Evolutionary conservation across 2,329 filamentous ascomycete species (phyloP).

Genomic region (Pseudocercospora vitis): DNA sequence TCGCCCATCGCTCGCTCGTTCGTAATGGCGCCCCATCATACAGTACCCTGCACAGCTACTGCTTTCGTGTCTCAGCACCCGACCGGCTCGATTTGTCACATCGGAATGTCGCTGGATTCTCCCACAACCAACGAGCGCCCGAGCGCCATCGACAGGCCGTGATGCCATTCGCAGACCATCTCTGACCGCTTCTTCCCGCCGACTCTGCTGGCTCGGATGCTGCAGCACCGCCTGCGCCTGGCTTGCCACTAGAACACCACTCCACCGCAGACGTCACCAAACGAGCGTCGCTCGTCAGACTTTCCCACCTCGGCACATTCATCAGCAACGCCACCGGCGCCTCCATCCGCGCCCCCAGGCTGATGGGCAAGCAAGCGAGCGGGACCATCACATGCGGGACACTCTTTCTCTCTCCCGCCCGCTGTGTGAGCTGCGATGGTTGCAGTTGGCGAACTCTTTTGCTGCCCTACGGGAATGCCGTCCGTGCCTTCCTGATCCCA

Average conservation of each 20-base stretch:
- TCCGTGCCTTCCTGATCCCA: neutral
- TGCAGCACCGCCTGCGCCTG: conserved; percentile 5
- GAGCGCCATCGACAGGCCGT: neutral
- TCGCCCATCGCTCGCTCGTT: conserved; percentile 12
- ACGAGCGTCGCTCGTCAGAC: neutral
- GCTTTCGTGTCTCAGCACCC: conserved; percentile 12
- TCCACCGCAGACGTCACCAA: neutral
- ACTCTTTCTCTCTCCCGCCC: neutral
- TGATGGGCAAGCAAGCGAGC: neutral
- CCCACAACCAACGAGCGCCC: neutral
- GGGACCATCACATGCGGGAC: neutral
- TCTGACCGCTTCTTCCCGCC: neutral
- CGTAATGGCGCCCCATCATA: conserved; percentile 4
- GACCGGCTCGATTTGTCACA: conserved; percentile 17
- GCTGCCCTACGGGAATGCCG: conserved; percentile 5
- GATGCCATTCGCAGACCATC: neutral
- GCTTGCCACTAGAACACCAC: neutral
- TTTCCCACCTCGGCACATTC: neutral
- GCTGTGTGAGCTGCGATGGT: neutral
- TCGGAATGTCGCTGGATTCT: neutral
- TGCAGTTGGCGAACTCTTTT: neutral
- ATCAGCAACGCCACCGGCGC: neutral
- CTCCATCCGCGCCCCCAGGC: neutral
- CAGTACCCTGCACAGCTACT: conserved; percentile 2
- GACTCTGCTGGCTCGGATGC: conserved; percentile 2